Conservation (phyloP, 2,329 filamentous ascomycete species). For the Nigrograna mackinnonii region DNA sequence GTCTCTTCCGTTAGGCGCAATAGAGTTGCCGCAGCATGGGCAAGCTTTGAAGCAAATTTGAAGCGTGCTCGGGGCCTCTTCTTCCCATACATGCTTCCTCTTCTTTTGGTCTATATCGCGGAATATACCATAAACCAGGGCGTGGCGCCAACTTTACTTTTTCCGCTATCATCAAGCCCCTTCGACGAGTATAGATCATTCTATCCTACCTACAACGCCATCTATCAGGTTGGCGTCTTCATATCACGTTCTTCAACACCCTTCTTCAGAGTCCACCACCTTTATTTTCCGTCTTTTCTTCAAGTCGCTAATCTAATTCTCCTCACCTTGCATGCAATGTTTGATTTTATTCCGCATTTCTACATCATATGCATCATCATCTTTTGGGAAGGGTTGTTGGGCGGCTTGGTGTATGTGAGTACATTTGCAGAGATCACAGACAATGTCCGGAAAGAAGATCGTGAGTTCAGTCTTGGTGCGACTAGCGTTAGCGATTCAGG, state of each 20-base stretch:
- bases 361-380: constrained; percentile 84
- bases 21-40: constrained; percentile 11
- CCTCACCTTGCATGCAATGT: constrained; percentile 75
- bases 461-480: constrained; percentile 89
- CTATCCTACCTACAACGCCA: constrained; percentile 91
- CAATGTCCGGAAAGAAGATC: constrained; percentile 72
- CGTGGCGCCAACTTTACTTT: constrained; percentile 85
- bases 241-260: constrained; percentile 89
- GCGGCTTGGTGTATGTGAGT: constrained; percentile 84
- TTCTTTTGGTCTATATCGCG: constrained; percentile 89
- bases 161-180: constrained; percentile 74
- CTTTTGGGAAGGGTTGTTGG: constrained; percentile 93
- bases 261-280: constrained; percentile 76
- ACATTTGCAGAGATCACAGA: constrained; percentile 95
- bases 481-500: constrained; percentile 91
- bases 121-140: constrained; percentile 99
- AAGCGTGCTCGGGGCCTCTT: constrained; percentile 71
- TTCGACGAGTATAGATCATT: constrained; percentile 84
- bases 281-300: constrained; percentile 82
- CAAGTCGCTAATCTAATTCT: constrained; percentile 78
- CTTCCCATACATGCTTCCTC: constrained; percentile 82
- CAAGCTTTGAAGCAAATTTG: constrained; percentile 56
- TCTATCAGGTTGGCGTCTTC: constrained; percentile 96
- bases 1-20: constrained; percentile 19
- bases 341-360: constrained; percentile 80